These are phyloP conservation scores for Boletus rubropictus DNA, from an alignment of 768 basidiomycete genomes.

Conservation along the genomic window DNA sequence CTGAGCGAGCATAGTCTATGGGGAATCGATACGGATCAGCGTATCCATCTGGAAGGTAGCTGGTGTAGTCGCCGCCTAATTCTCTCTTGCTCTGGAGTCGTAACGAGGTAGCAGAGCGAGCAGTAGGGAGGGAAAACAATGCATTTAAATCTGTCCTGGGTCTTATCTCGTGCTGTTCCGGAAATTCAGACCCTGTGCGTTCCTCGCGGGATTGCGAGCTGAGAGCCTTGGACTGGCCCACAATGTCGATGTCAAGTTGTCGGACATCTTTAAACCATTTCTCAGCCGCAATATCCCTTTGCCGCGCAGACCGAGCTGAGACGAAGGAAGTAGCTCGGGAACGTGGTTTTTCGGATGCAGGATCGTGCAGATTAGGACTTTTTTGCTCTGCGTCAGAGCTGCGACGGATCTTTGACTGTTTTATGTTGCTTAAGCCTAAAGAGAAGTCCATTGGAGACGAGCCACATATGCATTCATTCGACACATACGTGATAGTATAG, in stretches of 20 bases:
- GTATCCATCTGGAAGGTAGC: constrained; percentile 33
- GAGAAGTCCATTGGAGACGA: not conserved
- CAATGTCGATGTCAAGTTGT: constrained; percentile 14
- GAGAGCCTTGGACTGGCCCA: not conserved
- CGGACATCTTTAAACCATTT: constrained; percentile 23
- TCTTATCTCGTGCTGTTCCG: constrained; percentile 18
- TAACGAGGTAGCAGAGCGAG: not conserved
- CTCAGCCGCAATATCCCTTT: constrained; percentile 18
- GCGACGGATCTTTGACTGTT: constrained; percentile 1
- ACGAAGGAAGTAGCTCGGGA: constrained; percentile 18
- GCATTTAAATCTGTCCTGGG: constrained; percentile 19
- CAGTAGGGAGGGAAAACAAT: constrained; percentile 13
- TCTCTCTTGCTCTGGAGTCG: constrained; percentile 33
- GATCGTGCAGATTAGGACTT: not conserved
- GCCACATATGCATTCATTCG: not conserved
- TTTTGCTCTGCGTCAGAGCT: constrained; percentile 2
- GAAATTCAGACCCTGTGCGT: not conserved
- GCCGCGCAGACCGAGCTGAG: constrained; percentile 17
- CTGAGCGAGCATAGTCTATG: constrained; percentile 38
- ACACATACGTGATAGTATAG: constrained; percentile 22
- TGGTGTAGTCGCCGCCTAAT: constrained; percentile 47
- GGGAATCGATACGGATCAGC: constrained; percentile 32
- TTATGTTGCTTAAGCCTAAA: constrained; percentile 17
- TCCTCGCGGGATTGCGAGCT: constrained; percentile 3
- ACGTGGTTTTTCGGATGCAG: not conserved